phyloP scores from a whole-genome alignment of 192 early-diverging fungal genomes.

The Helicostylum pulchrum region DNA sequence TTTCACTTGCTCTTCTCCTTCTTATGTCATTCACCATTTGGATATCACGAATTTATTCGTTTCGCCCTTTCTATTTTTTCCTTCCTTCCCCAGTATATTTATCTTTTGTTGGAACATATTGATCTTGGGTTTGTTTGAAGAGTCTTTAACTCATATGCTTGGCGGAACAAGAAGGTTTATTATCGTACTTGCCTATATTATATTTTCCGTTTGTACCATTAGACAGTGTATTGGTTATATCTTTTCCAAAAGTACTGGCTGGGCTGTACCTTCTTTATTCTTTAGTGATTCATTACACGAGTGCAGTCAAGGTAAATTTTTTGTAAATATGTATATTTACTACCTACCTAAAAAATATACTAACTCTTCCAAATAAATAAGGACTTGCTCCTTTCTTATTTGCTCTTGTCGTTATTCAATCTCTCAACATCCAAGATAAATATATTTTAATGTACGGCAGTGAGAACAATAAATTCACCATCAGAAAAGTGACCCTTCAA shows the following conservation, averaged over 20 bases:
- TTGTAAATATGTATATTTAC: too few species aligned
- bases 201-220: constrained; percentile 26
- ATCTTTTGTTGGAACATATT: constrained; percentile 41
- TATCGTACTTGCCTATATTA: constrained; percentile 19
- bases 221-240: constrained; percentile 43
- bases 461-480: constrained; percentile 28
- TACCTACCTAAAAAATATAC: too few species aligned
- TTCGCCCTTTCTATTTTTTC: constrained; percentile 31
- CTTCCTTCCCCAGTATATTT: constrained; percentile 10
- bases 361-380: constrained; percentile 10
- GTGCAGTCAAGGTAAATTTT: constrained; percentile 48
- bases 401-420: constrained; percentile 43
- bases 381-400: constrained; percentile 49
- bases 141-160: constrained; percentile 40
- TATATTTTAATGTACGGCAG: constrained; percentile 31
- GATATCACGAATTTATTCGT: constrained; percentile 36
- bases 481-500: constrained; percentile 39
- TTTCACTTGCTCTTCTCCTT: constrained; percentile 26
- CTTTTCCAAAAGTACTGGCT: constrained; percentile 49
- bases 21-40: constrained; percentile 16
- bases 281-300: constrained; percentile 51
- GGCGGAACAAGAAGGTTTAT: constrained; percentile 42
- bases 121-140: constrained; percentile 47
- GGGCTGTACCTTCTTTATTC: constrained; percentile 41
- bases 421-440: constrained; percentile 35